A percentile compares a stretch with the other conserved stretches of the same genome.
phyloP scores from a whole-genome alignment of 768 basidiomycete species.

The Dacryopinax spathularia region DNA sequence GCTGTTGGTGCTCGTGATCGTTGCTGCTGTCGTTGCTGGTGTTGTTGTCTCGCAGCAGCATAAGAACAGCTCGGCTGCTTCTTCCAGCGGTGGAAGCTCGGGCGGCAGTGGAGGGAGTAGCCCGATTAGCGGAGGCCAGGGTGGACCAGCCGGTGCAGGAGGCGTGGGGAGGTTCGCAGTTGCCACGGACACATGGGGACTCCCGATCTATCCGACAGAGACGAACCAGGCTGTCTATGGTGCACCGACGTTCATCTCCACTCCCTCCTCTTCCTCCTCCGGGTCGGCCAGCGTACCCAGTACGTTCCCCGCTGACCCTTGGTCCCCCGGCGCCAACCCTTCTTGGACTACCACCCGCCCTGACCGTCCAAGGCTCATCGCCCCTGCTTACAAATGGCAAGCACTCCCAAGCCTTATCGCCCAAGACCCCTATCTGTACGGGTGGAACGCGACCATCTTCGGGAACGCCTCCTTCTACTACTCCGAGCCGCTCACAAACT shows the following conservation, averaged over 20 bases:
- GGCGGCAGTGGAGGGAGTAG: constrained; percentile 12
- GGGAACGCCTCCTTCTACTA: constrained; percentile 70
- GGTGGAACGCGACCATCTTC: constrained; percentile 87
- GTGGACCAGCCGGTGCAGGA: constrained; percentile 44
- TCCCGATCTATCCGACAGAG: constrained; percentile 73
- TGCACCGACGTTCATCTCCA: constrained; percentile 51
- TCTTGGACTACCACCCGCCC: constrained; percentile 45
- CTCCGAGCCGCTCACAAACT: constrained; percentile 46
- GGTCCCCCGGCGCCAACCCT: constrained; percentile 45
- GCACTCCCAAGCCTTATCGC: constrained; percentile 64
- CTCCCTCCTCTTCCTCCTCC: constrained; percentile 32
- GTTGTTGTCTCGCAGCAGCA: constrained; percentile 54
- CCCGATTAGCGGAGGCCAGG: constrained; percentile 32
- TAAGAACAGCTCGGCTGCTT: constrained; percentile 31
- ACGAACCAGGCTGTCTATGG: constrained; percentile 62
- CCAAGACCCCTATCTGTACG: constrained; percentile 68
- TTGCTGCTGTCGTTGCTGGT: constrained; percentile 44
- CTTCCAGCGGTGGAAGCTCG: constrained; percentile 9
- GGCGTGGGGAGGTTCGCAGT: constrained; percentile 57
- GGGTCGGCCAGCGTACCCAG: constrained; percentile 29
- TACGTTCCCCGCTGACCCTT: constrained; percentile 72
- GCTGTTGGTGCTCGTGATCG: constrained; percentile 24
- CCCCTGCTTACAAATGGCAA: constrained; percentile 82
- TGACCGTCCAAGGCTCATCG: constrained; percentile 82
- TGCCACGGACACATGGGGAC: constrained; percentile 62